Evolutionary conservation across 352 stramenopile species (phyloP).

Genomic region (Phytophthora citrophthora): DNA sequence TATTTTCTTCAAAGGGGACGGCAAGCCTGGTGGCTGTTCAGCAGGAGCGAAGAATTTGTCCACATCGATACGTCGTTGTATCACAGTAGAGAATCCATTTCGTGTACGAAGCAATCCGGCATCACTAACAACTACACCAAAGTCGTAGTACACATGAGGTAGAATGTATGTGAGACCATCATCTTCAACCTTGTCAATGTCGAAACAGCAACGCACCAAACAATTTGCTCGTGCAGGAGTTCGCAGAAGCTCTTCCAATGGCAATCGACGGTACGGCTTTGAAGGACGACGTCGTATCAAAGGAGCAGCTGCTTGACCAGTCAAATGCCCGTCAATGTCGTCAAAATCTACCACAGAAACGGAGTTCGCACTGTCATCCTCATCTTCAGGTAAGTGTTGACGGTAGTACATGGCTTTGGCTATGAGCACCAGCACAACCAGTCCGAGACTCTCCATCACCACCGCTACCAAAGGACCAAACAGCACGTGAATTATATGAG

Average conservation of each 20-base stretch:
- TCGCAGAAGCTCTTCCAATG: slow-evolving; percentile 56
- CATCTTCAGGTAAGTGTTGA: not conserved
- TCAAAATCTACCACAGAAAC: slow-evolving; percentile 27
- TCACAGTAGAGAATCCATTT: slow-evolving; percentile 55
- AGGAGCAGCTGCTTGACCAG: slow-evolving; percentile 8
- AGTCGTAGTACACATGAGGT: slow-evolving; percentile 64
- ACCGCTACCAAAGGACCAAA: slow-evolving; percentile 44
- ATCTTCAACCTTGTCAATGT: slow-evolving; percentile 42
- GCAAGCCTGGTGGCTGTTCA: slow-evolving; percentile 2
- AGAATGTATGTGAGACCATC: slow-evolving; percentile 50
- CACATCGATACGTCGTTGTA: slow-evolving; percentile 60
- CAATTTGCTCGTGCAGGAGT: slow-evolving; percentile 56
- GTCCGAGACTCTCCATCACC: slow-evolving; percentile 35
- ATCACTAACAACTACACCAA: slow-evolving; percentile 51
- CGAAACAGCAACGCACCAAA: slow-evolving; percentile 50
- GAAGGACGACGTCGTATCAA: slow-evolving; percentile 12
- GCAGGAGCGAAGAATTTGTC: slow-evolving; percentile 50
- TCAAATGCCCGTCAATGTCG: slow-evolving; percentile 20
- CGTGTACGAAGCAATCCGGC: slow-evolving; percentile 57
- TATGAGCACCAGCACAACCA: slow-evolving; percentile 26
- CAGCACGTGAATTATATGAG: slow-evolving; percentile 30
- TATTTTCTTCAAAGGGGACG: slow-evolving; percentile 13
- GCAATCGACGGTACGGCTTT: slow-evolving; percentile 50
- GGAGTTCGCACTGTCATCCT: slow-evolving; percentile 4
- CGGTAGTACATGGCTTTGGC: slow-evolving; percentile 28